Evolutionary conservation across 495 filamentous ascomycete genomes (phyloP), one percentile per base, ranked within the genome.

Genomic region (Entonaema liquescens): DNA sequence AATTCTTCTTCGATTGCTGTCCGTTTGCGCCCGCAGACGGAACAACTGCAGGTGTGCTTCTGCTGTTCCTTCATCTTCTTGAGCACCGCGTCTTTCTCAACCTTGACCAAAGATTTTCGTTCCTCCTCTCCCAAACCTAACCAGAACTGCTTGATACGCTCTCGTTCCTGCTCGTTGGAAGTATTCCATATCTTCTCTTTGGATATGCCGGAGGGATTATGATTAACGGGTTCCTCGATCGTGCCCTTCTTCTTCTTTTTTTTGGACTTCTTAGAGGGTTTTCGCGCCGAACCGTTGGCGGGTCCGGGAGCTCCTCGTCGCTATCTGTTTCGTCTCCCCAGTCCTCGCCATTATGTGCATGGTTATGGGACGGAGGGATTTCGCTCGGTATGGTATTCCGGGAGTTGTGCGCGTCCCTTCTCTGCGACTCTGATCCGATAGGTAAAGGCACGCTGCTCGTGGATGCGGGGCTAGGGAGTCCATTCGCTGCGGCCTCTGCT

Each of bases 11-110:
- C 95, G 74, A 99, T 99, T 8, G 95, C 95, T 7, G 92, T 97
- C 50, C 95, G 89, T 80, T 98, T 99, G 69, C 95, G 88, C 56
- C 95, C 95, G 82, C 95, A 99, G 40, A 98, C 94, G 5, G 92
- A 97, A 74, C 95, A 99, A 76, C 94, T 97, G 81, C 95, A 99
- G 3, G 95, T 98, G 76, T 98, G 95, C 80, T 98, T 98, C 79
- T 99, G 95, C 80, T 99, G 95, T 79, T 99, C 96, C 82, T 99
- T 99, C 95, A 99, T 99, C 82, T 99, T 99, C 71, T 92, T 92
- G 58, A 99, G 80, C 1, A 99, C 95, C 5, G 96, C 95, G 81
- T 98, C 94, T 77, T 99, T 99, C 81, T 99, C 95, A 11, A 99
- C 94, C 79, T 97, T 97, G 68, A 99, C 94, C 40, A 99, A 83